phyloP scores from a whole-genome alignment of 1,284 basidiomycete species.

The Sphagnurus paluster region DNA sequence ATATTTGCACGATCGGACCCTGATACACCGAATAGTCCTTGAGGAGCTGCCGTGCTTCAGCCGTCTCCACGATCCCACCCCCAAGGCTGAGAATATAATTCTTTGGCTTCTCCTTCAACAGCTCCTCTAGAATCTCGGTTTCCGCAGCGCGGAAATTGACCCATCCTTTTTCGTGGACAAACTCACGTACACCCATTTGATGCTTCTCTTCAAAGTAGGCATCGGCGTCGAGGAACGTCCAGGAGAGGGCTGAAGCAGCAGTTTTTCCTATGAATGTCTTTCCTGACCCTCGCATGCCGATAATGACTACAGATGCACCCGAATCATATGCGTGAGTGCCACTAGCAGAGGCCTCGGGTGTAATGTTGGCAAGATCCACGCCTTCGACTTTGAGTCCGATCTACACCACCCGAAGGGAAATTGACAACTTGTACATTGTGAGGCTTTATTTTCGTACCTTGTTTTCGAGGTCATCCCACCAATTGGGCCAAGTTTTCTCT shows the following conservation, averaged over 20 bases:
- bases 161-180: conserved; percentile 68
- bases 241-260: conserved; percentile 73
- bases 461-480: conserved; percentile 98
- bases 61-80: conserved; percentile 92
- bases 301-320: conserved; percentile 77
- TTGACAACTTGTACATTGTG: background rate
- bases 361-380: conserved; percentile 64
- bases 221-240: conserved; percentile 90
- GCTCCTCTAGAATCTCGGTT: conserved; percentile 47
- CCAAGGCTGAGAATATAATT: conserved; percentile 89
- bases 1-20: conserved; percentile 46
- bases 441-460: conserved; percentile 57
- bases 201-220: conserved; percentile 72
- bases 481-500: conserved; percentile 99
- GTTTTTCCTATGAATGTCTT: conserved; percentile 89
- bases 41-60: conserved; percentile 71
- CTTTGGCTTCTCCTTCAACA: conserved; percentile 57
- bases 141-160: conserved; percentile 45
- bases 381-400: conserved; percentile 91
- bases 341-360: conserved; percentile 45
- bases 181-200: conserved; percentile 69
- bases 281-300: conserved; percentile 97
- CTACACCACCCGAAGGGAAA: conserved; percentile 38
- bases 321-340: conserved; percentile 36
- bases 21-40: conserved; percentile 62